Evolutionary conservation across 148 eudicot genomes (phyloP), one percentile per base, ranked within the genome.

Genomic region (Persicaria maculosa): DNA sequence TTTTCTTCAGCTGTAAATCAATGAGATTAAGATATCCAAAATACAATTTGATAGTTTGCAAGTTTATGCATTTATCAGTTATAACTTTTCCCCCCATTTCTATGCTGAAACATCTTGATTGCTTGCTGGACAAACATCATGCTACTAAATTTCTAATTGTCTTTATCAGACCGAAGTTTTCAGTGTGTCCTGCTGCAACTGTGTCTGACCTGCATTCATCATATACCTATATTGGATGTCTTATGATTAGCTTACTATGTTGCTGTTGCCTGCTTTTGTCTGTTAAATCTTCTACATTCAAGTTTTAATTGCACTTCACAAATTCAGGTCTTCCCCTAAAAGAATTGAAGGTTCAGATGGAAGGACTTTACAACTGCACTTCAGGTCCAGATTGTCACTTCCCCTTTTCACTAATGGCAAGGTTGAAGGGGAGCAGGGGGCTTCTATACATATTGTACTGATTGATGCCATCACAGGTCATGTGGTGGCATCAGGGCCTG

Each of bases 321-420:
- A 6, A 48, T 48, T 77, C 84, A 93, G 98, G 90, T 76, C 78
- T 44, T 89, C 95, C 73, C 98, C 98, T 43, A 93, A 86, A 75
- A 78, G 83, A 74, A 86, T 93, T 44, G 95, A 88, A 78, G 97
- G 88, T 55, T 85, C 86, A 5, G 97, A 89, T 87, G 97, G 95
- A 72, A 86, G 94, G 80, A 91, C 77, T 69, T 80, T 93, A 77
- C 87, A 89, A 80, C 85, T 93, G 77, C 97, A 86, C 4, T 91
- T 93, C 80, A 82, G 88, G 82, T 81, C 88, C 75, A 88, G 84
- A 80, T 76, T 93, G 79, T 85, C 97, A 2, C 86, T 91, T 44
- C 98, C 98, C 17, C 94, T 93, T 69, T 93, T 88, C 74, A 93
- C 98, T 1, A 92, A 94, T 10, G 97, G 98, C 15, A 93, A 91